These are phyloP conservation scores for Penicillium soppii DNA, from an alignment of 495 filamentous ascomycete genomes.

Conservation along the genomic window DNA sequence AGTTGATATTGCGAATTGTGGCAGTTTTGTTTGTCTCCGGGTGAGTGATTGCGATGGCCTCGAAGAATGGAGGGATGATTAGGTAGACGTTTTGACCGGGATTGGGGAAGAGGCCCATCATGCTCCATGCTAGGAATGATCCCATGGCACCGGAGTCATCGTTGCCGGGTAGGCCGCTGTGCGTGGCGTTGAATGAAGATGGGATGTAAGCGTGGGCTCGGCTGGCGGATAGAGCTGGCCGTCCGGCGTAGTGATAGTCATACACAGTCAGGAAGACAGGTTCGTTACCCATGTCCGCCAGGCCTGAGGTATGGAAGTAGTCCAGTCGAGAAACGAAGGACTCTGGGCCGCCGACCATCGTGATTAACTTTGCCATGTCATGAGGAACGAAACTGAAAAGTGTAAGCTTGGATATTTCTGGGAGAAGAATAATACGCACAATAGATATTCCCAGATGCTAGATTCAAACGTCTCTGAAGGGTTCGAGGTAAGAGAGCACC, in stretches of 20 bases:
- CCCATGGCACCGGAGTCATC: constrained; percentile 64
- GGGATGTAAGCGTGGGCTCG: constrained; percentile 67
- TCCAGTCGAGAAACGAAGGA: constrained; percentile 60
- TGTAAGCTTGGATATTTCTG: neutral
- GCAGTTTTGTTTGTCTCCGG: constrained; percentile 60
- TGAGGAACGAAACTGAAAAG: constrained; percentile 61
- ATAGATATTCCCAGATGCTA: constrained; percentile 67
- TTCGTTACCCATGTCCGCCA: constrained; percentile 73
- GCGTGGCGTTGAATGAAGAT: constrained; percentile 56
- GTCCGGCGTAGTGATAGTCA: constrained; percentile 71
- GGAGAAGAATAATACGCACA: constrained; percentile 23
- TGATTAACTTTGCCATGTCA: constrained; percentile 63
- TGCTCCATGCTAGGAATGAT: constrained; percentile 57
- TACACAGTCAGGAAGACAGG: constrained; percentile 69
- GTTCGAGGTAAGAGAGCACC: constrained; percentile 63
- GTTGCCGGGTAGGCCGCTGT: constrained; percentile 65
- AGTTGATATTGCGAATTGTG: constrained; percentile 60
- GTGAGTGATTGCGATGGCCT: constrained; percentile 59
- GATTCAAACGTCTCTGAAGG: constrained; percentile 70
- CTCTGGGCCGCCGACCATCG: constrained; percentile 56
- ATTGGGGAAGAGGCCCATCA: constrained; percentile 61
- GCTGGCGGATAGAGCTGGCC: constrained; percentile 60
- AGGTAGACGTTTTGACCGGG: constrained; percentile 69
- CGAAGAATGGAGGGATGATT: constrained; percentile 66
- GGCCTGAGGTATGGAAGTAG: constrained; percentile 64